These are phyloP conservation scores for Fulvia fulva DNA, from an alignment of 2,329 filamentous ascomycete species.

Conservation along the genomic window DNA sequence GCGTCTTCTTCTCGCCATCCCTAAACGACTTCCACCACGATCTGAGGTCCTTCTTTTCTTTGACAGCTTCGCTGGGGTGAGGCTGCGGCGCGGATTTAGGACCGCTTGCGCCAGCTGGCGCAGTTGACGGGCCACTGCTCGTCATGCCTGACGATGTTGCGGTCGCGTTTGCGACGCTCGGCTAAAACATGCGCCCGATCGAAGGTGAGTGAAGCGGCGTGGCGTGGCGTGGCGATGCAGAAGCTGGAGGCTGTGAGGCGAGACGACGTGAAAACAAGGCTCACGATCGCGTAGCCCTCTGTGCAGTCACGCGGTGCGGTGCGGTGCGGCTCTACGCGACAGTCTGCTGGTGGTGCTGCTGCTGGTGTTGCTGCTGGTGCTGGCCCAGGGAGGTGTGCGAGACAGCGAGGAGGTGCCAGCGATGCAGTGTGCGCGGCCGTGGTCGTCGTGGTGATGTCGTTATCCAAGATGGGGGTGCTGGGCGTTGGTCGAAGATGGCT, in stretches of 20 bases:
- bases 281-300: not conserved
- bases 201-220: not conserved
- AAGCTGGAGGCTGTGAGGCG: not conserved
- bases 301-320: slow-evolving; percentile 4
- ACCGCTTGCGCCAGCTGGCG: slow-evolving; percentile 42
- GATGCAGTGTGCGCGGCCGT: not conserved
- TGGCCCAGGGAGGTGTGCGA: not conserved
- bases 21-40: slow-evolving; percentile 99
- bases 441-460: not conserved
- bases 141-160: slow-evolving; percentile 35
- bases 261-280: slow-evolving; percentile 3
- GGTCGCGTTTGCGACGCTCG: slow-evolving; percentile 15
- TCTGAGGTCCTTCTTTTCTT: slow-evolving; percentile 80
- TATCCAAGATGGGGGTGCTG: not conserved
- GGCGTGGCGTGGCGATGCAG: not conserved
- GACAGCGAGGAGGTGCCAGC: not conserved
- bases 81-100: slow-evolving; percentile 41
- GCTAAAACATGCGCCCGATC: slow-evolving; percentile 23
- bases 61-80: slow-evolving; percentile 61
- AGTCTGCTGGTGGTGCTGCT: not conserved
- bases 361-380: not conserved
- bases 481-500: not conserved
- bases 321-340: slow-evolving; percentile 5
- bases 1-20: slow-evolving; percentile 57
- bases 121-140: slow-evolving; percentile 37